phyloP scores from a whole-genome alignment of 495 filamentous ascomycete genomes.

The Tuber brumale region DNA sequence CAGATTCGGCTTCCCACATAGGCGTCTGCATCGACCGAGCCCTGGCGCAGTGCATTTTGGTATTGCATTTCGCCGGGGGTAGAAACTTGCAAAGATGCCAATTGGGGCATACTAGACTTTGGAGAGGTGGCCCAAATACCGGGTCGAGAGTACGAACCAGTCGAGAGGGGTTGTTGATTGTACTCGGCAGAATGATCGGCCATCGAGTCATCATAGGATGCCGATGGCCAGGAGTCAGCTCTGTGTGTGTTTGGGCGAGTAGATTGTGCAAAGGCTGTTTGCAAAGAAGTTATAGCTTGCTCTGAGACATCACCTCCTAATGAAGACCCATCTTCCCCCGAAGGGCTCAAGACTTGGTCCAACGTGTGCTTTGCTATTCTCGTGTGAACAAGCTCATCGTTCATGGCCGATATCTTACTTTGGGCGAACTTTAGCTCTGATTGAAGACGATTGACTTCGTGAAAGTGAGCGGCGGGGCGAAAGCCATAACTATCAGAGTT shows the following conservation, averaged over 20 bases:
- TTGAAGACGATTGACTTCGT: constrained; percentile 51
- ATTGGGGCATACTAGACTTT: constrained; percentile 29
- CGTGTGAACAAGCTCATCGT: constrained; percentile 73
- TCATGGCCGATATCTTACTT: constrained; percentile 71
- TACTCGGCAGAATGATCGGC: constrained; percentile 58
- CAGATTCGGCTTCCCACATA: constrained; percentile 37
- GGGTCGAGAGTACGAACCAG: constrained; percentile 43
- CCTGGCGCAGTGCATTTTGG: constrained; percentile 26
- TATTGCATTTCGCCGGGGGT: constrained; percentile 29
- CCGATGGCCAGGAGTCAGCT: constrained; percentile 55
- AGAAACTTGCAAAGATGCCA: constrained; percentile 27
- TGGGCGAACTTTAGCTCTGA: constrained; percentile 72
- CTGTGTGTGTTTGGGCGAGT: constrained; percentile 50
- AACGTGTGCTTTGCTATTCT: constrained; percentile 69
- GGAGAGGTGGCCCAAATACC: constrained; percentile 37
- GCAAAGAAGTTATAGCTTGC: constrained; percentile 51
- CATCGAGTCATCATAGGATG: constrained; percentile 61
- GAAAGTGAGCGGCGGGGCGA: constrained; percentile 38
- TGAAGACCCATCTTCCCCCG: constrained; percentile 44
- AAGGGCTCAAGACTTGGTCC: constrained; percentile 60
- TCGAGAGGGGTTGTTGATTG: constrained; percentile 50
- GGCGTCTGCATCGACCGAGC: constrained; percentile 29
- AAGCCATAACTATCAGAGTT: constrained; percentile 39
- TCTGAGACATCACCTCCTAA: constrained; percentile 54
- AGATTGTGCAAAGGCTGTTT: constrained; percentile 52